Evolutionary conservation across 1,284 basidiomycete genomes (phyloP).

Genomic region (Phylloporus gajari): DNA sequence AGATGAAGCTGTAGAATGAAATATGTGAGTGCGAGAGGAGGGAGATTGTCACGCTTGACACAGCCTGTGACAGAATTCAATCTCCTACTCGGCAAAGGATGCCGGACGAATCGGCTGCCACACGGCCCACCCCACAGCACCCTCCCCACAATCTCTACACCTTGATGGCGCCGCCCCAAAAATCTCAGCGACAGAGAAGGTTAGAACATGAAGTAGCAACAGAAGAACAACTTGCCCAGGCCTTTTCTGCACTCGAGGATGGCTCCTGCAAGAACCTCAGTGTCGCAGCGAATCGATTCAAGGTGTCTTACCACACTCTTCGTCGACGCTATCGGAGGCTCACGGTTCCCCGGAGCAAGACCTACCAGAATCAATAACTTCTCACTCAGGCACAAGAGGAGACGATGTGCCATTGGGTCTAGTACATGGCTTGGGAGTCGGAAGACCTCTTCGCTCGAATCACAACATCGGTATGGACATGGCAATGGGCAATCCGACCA

Average conservation of each 20-base stretch:
- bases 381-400: background rate
- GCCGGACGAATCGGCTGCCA: too few species aligned
- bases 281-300: background rate
- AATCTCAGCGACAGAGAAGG: background rate
- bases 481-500: too few species aligned
- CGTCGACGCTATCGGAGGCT: background rate
- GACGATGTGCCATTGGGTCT: background rate
- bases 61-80: background rate
- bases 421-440: background rate
- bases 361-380: background rate
- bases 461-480: too few species aligned
- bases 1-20: too few species aligned
- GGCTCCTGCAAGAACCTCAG: background rate
- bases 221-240: background rate
- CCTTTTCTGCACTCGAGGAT: background rate
- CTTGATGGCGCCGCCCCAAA: background rate
- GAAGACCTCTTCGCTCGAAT: too few species aligned
- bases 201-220: background rate
- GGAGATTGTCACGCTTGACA: background rate
- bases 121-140: too few species aligned
- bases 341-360: background rate
- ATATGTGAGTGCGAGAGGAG: too few species aligned
- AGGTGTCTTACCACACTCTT: background rate
- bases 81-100: background rate
- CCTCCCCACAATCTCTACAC: too few species aligned